Evolutionary conservation across 352 stramenopile species (phyloP), one percentile per base, ranked within the genome.

Genomic region (Ophiocytium majus): DNA sequence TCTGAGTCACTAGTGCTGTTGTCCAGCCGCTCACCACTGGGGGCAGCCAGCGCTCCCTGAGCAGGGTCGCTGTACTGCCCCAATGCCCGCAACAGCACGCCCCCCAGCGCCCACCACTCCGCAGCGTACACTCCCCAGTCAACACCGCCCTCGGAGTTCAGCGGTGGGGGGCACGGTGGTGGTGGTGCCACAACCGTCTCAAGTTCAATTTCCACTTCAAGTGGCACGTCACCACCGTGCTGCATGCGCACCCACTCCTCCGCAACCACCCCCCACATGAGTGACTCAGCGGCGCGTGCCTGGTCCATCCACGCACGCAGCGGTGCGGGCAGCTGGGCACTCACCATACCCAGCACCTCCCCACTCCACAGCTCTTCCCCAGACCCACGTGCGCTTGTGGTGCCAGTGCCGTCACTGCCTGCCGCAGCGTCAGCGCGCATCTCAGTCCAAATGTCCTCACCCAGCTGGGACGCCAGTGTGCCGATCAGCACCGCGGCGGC

Each of bases 401-500:
- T 14, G 43, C 14, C 43, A 14, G 5, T 14, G 43, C 14, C 43
- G 31, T 23, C 79, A 31, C 34, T 10, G 32, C 31, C 36, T 80
- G 79, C 33, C n/a, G 23, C 63, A 9, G n/a, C 34, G 9, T 78
- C 33, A 1, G 23, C 31, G 34, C 5, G 19, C 23, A 78, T 10
- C 64, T 36, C 35, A 19, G 31, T 79, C 79, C 43, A 83, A 1
- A 63, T 83, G 31, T 23, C 10, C 1, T 14, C 64, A 17, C 75
- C 76, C 10, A 88, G 63, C 81, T 86, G 66, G 28, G 81, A 87
- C 37, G 85, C 85, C 17, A 88, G 80, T 31, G 85, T 86, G 17
- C 85, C 85, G 28, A 88, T 81, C 19, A 86, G 57, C 0, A 88
- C 85, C 0, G 79, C 85, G 19, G 80, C 79, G 76, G 86, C 78